Base-by-base conservation (phyloP, 345 rosid species). In the Acer campestre region DNA sequence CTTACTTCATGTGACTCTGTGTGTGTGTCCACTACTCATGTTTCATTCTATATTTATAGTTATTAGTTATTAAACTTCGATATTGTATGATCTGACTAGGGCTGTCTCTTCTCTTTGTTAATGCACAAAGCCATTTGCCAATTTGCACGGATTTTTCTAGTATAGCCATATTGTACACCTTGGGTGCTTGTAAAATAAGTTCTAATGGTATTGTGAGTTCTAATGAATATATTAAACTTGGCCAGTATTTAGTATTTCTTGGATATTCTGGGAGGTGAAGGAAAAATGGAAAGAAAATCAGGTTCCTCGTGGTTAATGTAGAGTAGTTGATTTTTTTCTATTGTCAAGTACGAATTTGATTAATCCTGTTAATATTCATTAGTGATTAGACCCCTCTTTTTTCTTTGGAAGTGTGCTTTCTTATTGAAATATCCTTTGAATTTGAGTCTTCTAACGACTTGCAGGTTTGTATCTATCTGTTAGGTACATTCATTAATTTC, bases 51-150 rank as follows among this genome's bases (percentile, higher is more conserved):
- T n/a, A 20, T 71, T 22, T 14, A 22, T 35, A 20, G 31, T 59
- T n/a, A 35, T 17, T 4, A 51, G 59, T 69, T 62, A 18, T 16
- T 44, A 58, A 44, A 22, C 5, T 5, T 35, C 35, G 23, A 4
- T 71, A 49, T 59, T 80, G 6, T 12, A 51, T 62, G 68, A 67
- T 59, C 38, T 73, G 56, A 61, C 46, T 51, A 48, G 42, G 49
- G 18, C 63, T 49, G 11, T 56, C 10, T 17, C 29, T n/a, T 6
- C 64, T 31, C 22, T 9, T 71, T 55, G 18, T 56, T 68, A 68
- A 44, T n/a, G 55, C 55, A 20, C 46, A 6, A 42, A 35, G 55
- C 73, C 29, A 9, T 49, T n/a, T 9, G 73, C 48, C 35, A 29
- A 1, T 27, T 13, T 13, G 17, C 55, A 49, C 18, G 16, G 38